These are phyloP conservation scores for Metarhizium brunneum DNA, from an alignment of 2,329 filamentous ascomycete genomes.

Conservation along the genomic window DNA sequence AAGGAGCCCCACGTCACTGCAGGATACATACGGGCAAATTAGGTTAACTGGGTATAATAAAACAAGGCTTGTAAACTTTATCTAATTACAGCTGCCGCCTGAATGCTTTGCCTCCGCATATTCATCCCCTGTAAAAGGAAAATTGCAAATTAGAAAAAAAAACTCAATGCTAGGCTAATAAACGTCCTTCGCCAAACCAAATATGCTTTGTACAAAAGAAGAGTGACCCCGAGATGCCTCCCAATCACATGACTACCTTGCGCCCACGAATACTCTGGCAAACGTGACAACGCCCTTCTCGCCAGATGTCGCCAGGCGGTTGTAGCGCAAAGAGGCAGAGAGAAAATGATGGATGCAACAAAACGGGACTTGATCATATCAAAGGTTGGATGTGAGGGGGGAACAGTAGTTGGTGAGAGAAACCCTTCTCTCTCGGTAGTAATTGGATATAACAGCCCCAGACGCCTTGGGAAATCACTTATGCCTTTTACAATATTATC, in stretches of 20 bases:
- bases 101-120: conserved; percentile 8
- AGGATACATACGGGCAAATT: neutral
- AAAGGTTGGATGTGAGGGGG: neutral
- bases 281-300: neutral
- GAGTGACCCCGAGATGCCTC: conserved; percentile 9
- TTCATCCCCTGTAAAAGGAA: conserved; percentile 5
- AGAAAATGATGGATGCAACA: neutral
- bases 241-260: neutral
- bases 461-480: conserved; percentile 4
- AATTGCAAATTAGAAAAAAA: conserved; percentile 3
- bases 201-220: conserved; percentile 25
- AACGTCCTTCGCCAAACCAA: conserved; percentile 20
- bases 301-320: neutral
- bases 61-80: conserved; percentile 16
- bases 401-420: neutral
- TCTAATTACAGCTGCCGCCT: conserved; percentile 26
- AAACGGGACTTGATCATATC: neutral
- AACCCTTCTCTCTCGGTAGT: neutral
- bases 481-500: neutral
- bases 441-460: neutral
- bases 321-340: neutral
- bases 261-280: neutral
- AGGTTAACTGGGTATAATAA: conserved; percentile 10
- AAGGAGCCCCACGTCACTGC: neutral
- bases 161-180: conserved; percentile 14